Percentiles rank a stretch among this genome's conserved stretches.
phyloP scores from a whole-genome alignment of 352 stramenopile genomes.

The Elongisporangium senticosum region DNA sequence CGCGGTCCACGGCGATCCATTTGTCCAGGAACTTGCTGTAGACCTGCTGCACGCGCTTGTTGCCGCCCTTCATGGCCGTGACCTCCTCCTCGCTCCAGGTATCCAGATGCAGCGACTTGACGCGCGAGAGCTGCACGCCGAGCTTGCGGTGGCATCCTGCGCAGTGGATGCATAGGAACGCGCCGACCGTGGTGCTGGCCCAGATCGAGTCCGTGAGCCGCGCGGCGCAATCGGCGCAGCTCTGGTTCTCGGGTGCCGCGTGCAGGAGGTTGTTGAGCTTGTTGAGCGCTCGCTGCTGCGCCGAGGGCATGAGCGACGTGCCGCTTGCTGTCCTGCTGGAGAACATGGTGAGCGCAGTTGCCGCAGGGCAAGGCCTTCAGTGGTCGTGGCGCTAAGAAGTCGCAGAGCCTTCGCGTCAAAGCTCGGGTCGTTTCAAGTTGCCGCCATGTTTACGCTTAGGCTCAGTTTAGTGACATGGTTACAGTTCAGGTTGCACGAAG shows the following conservation, averaged over 20 bases:
- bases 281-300: slow-evolving; percentile 33
- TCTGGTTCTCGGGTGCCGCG: slow-evolving; percentile 49
- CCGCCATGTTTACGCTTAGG: not conserved
- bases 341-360: slow-evolving; percentile 14
- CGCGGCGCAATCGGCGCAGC: slow-evolving; percentile 74
- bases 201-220: slow-evolving; percentile 86
- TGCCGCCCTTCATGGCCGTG: slow-evolving; percentile 62
- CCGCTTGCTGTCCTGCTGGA: slow-evolving; percentile 20
- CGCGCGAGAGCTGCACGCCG: slow-evolving; percentile 91
- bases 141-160: slow-evolving; percentile 93
- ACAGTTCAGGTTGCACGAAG: slow-evolving; percentile 18
- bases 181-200: slow-evolving; percentile 91
- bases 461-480: not conserved
- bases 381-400: too few species aligned
- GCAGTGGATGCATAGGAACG: slow-evolving; percentile 95
- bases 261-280: slow-evolving; percentile 67
- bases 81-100: slow-evolving; percentile 73
- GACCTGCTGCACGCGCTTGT: slow-evolving; percentile 53
- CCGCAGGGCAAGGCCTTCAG: too few species aligned
- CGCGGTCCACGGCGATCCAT: slow-evolving; percentile 38
- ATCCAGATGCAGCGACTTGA: slow-evolving; percentile 81
- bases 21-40: slow-evolving; percentile 56
- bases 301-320: slow-evolving; percentile 9
- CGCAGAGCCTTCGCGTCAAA: not conserved
- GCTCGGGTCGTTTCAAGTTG: not conserved